Percentiles rank a stretch among this genome's conserved stretches.
Evolutionary conservation across 306 rosid species (phyloP).

Genomic region (Malus sieversii): DNA sequence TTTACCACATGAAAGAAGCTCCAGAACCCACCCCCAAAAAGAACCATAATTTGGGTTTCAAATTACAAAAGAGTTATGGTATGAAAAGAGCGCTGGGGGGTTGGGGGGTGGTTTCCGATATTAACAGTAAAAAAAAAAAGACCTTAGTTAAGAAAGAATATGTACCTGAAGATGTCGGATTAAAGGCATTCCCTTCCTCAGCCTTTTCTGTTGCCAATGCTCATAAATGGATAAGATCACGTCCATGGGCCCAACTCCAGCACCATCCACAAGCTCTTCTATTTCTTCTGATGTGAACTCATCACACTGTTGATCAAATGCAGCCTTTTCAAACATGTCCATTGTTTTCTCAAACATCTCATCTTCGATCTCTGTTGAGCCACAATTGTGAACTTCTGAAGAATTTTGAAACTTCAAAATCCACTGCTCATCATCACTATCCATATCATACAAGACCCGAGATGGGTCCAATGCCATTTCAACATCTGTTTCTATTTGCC

Average conservation of each 20-base stretch:
- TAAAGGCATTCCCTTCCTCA: conserved; percentile 76
- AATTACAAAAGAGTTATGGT: background rate
- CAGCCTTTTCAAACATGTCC: conserved; percentile 88
- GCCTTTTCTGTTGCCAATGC: conserved; percentile 73
- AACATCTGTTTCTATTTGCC: conserved; percentile 72
- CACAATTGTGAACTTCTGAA: conserved; percentile 25
- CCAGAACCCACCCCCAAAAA: background rate
- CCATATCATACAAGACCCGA: conserved; percentile 84
- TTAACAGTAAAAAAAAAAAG: background rate
- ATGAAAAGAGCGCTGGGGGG: background rate
- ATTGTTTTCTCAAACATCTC: conserved; percentile 71
- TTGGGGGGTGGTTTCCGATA: background rate
- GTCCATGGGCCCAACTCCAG: conserved; percentile 39
- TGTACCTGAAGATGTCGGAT: conserved; percentile 87
- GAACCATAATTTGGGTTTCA: background rate
- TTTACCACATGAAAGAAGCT: background rate
- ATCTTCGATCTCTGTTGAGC: conserved; percentile 35
- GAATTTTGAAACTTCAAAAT: conserved; percentile 32
- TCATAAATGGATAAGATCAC: conserved; percentile 48
- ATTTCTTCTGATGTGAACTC: conserved; percentile 65
- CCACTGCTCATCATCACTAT: conserved; percentile 92
- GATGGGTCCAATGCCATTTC: conserved; percentile 84
- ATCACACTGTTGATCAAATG: conserved; percentile 53
- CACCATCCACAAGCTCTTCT: conserved; percentile 43
- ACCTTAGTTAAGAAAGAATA: background rate